Conservation (phyloP, 306 rosid species). For the Trifolium pratense region DNA sequence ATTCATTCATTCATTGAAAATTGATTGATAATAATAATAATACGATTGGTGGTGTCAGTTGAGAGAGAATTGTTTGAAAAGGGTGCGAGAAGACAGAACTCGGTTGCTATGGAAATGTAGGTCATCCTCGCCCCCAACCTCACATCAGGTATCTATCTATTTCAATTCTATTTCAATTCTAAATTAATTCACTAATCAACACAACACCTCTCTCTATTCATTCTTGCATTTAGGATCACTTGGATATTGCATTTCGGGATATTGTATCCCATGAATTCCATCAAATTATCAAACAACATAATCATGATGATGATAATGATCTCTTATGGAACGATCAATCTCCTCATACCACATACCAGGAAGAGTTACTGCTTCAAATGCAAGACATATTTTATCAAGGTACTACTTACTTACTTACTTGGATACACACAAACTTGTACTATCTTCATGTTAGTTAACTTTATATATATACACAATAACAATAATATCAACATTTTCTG, state of each 20-base stretch:
- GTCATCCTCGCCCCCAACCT: conserved; percentile 20
- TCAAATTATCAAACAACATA: conserved; percentile 52
- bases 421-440: no score
- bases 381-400: conserved; percentile 70
- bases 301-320: conserved; percentile 45
- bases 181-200: background rate
- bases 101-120: conserved; percentile 84
- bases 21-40: no score
- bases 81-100: conserved; percentile 73
- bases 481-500: conserved; percentile 27
- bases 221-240: background rate
- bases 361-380: conserved; percentile 78
- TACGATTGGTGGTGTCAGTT: conserved; percentile 38
- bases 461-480: no score
- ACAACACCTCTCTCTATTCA: background rate
- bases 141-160: conserved; percentile 47
- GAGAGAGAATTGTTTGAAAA: conserved; percentile 74
- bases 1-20: background rate
- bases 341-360: conserved; percentile 53
- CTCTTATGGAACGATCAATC: conserved; percentile 73
- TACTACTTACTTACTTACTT: no score
- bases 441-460: no score
- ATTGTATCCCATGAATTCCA: conserved; percentile 75
- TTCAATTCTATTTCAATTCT: background rate
- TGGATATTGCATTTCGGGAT: conserved; percentile 54